Conservation (phyloP, 495 filamentous ascomycete genomes). For the Eremomyces bilateralis region DNA sequence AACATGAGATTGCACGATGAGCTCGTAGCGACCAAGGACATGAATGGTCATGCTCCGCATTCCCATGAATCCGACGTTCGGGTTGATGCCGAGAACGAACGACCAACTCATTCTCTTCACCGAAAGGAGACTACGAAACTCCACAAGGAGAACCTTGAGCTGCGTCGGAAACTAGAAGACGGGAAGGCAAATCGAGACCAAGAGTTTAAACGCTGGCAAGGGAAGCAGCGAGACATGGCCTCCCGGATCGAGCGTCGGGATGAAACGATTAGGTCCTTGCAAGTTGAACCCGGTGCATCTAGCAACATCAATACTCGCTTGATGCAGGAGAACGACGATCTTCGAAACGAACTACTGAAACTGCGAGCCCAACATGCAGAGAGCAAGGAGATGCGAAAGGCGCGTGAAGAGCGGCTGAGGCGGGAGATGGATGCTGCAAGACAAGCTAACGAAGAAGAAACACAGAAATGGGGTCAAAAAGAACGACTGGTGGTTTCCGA, state of each 20-base stretch:
- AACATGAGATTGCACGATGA: constrained; percentile 4
- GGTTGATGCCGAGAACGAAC: constrained; percentile 1
- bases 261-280: constrained; percentile 11
- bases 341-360: constrained; percentile 10
- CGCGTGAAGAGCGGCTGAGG: not conserved
- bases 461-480: constrained; percentile 7
- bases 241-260: constrained; percentile 7
- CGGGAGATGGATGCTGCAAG: constrained; percentile 8
- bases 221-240: constrained; percentile 6
- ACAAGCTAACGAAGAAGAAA: constrained; percentile 9
- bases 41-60: not conserved
- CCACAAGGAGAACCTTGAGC: constrained; percentile 23
- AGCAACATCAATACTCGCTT: no score
- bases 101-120: no score
- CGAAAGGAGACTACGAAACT: constrained; percentile 6
- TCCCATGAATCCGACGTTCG: not conserved
- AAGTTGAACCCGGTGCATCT: constrained; percentile 8
- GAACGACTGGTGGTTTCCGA: constrained; percentile 6
- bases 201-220: constrained; percentile 1
- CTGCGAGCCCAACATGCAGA: constrained; percentile 11
- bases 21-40: not conserved
- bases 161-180: constrained; percentile 20
- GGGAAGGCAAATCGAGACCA: not conserved
- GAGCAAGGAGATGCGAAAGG: not conserved
- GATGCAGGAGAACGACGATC: constrained; percentile 10